phyloP scores from a whole-genome alignment of 495 filamentous ascomycete genomes.

The Beverwykella pulmonaria region DNA sequence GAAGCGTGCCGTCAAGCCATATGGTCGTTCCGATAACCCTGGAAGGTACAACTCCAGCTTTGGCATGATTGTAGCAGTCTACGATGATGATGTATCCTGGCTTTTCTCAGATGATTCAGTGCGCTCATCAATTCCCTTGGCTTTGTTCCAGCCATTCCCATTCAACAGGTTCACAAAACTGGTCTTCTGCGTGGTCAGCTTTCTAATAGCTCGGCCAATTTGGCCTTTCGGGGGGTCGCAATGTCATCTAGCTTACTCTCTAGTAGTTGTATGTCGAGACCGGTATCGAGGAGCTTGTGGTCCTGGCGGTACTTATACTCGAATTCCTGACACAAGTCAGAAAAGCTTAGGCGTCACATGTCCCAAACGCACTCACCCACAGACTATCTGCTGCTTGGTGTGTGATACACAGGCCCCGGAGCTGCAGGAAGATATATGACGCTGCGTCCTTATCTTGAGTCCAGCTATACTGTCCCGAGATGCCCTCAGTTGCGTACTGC shows the following conservation, averaged over 20 bases:
- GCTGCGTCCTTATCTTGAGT: constrained; percentile 25
- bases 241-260: constrained; percentile 17
- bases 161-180: constrained; percentile 33
- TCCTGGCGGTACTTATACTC: constrained; percentile 33
- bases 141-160: constrained; percentile 30
- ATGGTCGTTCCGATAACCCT: not conserved
- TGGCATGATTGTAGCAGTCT: not conserved
- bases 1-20: constrained; percentile 5
- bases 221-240: constrained; percentile 13
- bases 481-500: constrained; percentile 10
- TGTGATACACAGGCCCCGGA: constrained; percentile 18
- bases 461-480: constrained; percentile 8
- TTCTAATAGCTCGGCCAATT: constrained; percentile 26
- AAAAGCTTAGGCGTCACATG: not conserved
- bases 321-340: constrained; percentile 18
- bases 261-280: not conserved
- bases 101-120: not conserved
- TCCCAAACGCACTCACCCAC: constrained; percentile 19
- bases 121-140: not conserved
- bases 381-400: constrained; percentile 31
- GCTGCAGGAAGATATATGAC: constrained; percentile 29
- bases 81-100: not conserved
- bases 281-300: constrained; percentile 10
- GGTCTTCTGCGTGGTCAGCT: constrained; percentile 31
- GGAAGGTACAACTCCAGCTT: not conserved